Base-by-base conservation (phyloP, 805 yeast species). In the Wickerhamiella alocasiicola region DNA sequence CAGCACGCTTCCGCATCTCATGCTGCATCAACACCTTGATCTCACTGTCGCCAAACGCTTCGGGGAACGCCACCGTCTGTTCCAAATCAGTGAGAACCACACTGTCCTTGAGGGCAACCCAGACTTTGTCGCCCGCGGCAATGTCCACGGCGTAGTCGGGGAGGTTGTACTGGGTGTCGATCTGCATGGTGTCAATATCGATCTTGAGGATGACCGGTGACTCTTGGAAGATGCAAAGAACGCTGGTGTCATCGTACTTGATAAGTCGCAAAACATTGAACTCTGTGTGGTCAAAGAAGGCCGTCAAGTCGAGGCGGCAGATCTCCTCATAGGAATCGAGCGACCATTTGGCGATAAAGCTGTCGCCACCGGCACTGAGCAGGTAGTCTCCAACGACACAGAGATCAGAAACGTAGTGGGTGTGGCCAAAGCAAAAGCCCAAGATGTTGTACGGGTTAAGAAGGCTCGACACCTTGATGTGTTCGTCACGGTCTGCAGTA, bases 401-500 rank as follows among this genome's bases (percentile, higher is more conserved):
- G 47, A 91, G 56, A 5, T 72, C 64, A 2, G 94, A 78, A 7
- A 91, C 77, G 40, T 84, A 93, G 58, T 84, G 81, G 32, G 67
- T 65, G 57, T 88, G 96, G 3, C 94, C 96, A 57, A 83, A 83
- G 40, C 87, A 65, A 75, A 83, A 85, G 51, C 75, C 72, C 46
- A 84, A 80, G 39, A 93, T 77, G 19, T 85, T 73, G 51, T 66
- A 83, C 3, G 87, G 66, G 47, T 77, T 70, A 2, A 96, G 97
- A 52, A 71, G 84, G 48, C 74, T 70, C 2, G 95, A 73, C 13
- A 91, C 68, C 56, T 93, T 72, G 47, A 91, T 80, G 59, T 93
- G 99, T 60, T 91, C 99, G 60, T 91, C 99, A 61, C 98, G 72
- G 63, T 91, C 99, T 28, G 87, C 76, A 1, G 94, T 76, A 42